These are phyloP conservation scores for Penicillium sp. DNA, from an alignment of 2,329 filamentous ascomycete genomes.

Conservation along the genomic window DNA sequence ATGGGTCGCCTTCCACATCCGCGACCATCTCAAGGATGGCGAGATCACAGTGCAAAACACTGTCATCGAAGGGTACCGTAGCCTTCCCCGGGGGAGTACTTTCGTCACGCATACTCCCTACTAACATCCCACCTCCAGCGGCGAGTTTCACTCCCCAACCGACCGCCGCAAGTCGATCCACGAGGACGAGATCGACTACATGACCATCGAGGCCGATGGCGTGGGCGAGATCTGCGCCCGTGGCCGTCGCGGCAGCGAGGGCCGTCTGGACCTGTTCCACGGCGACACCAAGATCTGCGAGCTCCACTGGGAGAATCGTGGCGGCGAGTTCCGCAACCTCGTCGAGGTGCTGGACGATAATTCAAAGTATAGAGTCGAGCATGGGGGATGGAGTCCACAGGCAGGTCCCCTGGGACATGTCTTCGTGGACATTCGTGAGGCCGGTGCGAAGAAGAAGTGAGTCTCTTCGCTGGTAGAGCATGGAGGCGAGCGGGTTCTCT, in stretches of 20 bases:
- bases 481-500: neutral
- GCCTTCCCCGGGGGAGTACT: neutral
- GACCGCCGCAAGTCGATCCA: slow-evolving; percentile 27
- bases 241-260: slow-evolving; percentile 36
- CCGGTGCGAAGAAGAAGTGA: slow-evolving; percentile 26
- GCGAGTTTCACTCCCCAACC: slow-evolving; percentile 31
- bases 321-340: slow-evolving; percentile 25
- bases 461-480: neutral
- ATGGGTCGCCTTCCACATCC: slow-evolving; percentile 35
- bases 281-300: slow-evolving; percentile 36
- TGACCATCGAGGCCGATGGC: slow-evolving; percentile 31
- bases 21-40: slow-evolving; percentile 30
- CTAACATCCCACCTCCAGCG: slow-evolving; percentile 19
- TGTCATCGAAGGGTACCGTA: slow-evolving; percentile 32
- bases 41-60: slow-evolving; percentile 31
- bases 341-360: slow-evolving; percentile 32
- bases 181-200: slow-evolving; percentile 35
- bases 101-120: neutral
- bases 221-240: slow-evolving; percentile 35
- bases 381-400: slow-evolving; percentile 35
- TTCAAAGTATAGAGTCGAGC: slow-evolving; percentile 31
- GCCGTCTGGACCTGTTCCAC: slow-evolving; percentile 36
- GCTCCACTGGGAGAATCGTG: slow-evolving; percentile 37
- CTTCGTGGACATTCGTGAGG: slow-evolving; percentile 30
- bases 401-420: slow-evolving; percentile 36